A percentile compares a stretch with the other conserved stretches of the same genome.
Evolutionary conservation across 371 early-diverging fungal species (phyloP).

Genomic region (Rhizomucor pusillus): DNA sequence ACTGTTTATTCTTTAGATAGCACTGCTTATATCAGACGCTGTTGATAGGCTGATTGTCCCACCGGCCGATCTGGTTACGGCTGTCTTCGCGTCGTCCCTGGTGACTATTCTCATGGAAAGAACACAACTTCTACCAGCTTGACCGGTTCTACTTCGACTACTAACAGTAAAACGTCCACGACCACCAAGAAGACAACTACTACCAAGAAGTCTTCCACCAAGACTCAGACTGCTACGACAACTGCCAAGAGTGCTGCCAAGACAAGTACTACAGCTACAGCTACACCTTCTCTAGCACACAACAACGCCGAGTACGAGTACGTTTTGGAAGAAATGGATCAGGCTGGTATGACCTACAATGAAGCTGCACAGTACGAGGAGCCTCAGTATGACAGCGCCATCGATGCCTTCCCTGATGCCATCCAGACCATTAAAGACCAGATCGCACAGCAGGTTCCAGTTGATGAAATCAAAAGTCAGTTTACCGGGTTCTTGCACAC

Average conservation of each 20-base stretch:
- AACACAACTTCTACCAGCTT: too few relatives aligned
- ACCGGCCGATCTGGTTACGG: constrained; percentile 38
- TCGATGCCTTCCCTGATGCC: constrained; percentile 10
- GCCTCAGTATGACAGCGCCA: neutral
- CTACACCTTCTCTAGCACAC: too few relatives aligned
- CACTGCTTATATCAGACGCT: too few relatives aligned
- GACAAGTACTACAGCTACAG: neutral
- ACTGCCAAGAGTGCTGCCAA: neutral
- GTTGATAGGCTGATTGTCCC: constrained; percentile 33
- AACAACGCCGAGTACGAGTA: too few relatives aligned
- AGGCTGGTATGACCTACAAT: neutral
- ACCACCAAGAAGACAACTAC: neutral
- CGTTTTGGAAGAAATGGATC: too few relatives aligned
- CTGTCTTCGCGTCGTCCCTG: constrained; percentile 36
- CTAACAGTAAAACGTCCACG: neutral
- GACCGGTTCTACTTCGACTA: neutral
- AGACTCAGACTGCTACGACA: neutral
- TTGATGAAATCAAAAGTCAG: constrained; percentile 5
- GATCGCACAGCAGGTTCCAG: neutral
- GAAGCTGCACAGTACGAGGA: neutral
- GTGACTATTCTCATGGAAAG: too few relatives aligned
- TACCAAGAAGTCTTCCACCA: neutral
- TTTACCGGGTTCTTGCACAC: constrained; percentile 8
- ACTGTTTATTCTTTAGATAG: too few relatives aligned
- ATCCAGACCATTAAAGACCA: neutral